A percentile compares a stretch with the other conserved stretches of the same genome.
These are phyloP conservation scores for Eucalyptus caleyi DNA, from an alignment of 345 rosid genomes.

Conservation along the genomic window DNA sequence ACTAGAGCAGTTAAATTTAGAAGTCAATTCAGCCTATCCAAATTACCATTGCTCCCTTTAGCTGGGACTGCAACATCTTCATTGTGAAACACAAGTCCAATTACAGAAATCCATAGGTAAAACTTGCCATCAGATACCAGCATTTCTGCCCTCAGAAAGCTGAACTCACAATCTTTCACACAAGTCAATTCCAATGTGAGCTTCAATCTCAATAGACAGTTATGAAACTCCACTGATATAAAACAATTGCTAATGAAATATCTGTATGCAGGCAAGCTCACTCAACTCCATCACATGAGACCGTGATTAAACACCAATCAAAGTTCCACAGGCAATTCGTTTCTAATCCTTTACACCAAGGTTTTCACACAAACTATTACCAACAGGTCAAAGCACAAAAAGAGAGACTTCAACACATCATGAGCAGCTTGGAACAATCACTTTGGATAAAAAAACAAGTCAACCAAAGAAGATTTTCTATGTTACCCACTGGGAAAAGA, in stretches of 20 bases:
- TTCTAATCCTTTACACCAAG: background rate
- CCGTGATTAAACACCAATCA: background rate
- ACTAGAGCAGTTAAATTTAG: background rate
- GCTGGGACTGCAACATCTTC: background rate
- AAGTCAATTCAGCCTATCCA: background rate
- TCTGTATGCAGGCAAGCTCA: background rate
- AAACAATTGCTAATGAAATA: background rate
- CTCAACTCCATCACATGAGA: background rate
- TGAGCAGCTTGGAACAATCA: background rate
- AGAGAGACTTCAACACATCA: background rate
- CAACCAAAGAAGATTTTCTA: background rate
- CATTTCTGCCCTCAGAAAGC: background rate
- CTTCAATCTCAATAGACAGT: background rate
- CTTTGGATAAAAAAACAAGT: background rate
- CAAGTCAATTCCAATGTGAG: background rate
- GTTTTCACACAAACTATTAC: background rate
- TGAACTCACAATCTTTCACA: background rate
- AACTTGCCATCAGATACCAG: background rate
- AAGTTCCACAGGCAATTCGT: background rate
- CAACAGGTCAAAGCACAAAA: background rate
- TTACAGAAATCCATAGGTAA: background rate
- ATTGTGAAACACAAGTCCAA: background rate
- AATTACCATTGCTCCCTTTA: background rate
- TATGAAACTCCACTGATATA: background rate
- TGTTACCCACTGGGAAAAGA: constrained; percentile 29